phyloP scores from a whole-genome alignment of 2,329 filamentous ascomycete species.

The Pleomassaria siparia region DNA sequence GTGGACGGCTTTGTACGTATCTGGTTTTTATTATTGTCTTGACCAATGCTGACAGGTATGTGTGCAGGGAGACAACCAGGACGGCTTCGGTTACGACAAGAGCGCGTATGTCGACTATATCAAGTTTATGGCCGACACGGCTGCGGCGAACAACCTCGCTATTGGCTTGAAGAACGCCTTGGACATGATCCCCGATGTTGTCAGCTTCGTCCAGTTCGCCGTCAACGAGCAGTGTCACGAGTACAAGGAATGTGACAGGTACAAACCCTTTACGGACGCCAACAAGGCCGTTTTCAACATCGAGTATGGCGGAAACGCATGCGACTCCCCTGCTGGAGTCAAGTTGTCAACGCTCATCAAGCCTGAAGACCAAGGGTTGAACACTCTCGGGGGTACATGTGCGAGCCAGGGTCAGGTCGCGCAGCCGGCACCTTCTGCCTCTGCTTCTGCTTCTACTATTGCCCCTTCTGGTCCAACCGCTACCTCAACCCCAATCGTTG shows the following conservation, averaged over 20 bases:
- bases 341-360: slow-evolving; percentile 22
- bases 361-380: slow-evolving; percentile 17
- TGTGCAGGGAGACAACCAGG: slow-evolving; percentile 52
- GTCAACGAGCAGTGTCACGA: slow-evolving; percentile 62
- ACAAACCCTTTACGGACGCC: slow-evolving; percentile 58
- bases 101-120: slow-evolving; percentile 61
- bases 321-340: slow-evolving; percentile 16
- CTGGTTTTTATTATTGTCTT: background rate
- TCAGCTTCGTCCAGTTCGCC: slow-evolving; percentile 60
- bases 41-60: slow-evolving; percentile 3
- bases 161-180: slow-evolving; percentile 69
- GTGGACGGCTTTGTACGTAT: slow-evolving; percentile 61
- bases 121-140: slow-evolving; percentile 58
- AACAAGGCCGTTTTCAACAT: slow-evolving; percentile 71
- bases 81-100: slow-evolving; percentile 61
- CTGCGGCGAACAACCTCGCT: slow-evolving; percentile 57
- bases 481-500: background rate
- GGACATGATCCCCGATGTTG: slow-evolving; percentile 55
- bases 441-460: background rate
- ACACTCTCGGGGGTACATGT: slow-evolving; percentile 16
- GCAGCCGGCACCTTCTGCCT: background rate
- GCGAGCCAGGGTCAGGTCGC: background rate
- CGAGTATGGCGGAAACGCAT: slow-evolving; percentile 59
- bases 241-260: slow-evolving; percentile 54
- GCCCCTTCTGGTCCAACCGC: background rate